Evolutionary conservation across 1,284 basidiomycete species (phyloP), one percentile per base, ranked within the genome.

Genomic region (Cerrena zonata): DNA sequence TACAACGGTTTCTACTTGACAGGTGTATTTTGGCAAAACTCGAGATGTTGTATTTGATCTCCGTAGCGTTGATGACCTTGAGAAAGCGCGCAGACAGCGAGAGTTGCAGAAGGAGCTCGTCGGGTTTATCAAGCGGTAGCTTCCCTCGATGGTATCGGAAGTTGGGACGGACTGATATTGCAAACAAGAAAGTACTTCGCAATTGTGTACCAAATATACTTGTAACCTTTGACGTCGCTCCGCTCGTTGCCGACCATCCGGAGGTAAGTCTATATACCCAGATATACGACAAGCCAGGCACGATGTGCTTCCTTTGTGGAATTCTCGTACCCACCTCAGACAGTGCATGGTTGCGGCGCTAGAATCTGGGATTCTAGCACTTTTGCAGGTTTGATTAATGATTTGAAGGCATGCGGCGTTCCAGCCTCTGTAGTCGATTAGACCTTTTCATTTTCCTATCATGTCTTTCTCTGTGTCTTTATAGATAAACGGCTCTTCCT

Each of bases 1-100:
- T 42, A n/a, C n/a, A n/a, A n/a, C n/a, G n/a, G n/a, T 3, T 42
- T 23, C 23, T 22, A 5, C 26, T 49, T 47, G 41, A 47, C 56
- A 86, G 84, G 95, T 99, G 15, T 98, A 98, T 73, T 98, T 98
- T 72, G 94, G 92, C 51, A 99, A 99, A 74, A 98, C 94, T 41
- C 85, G 90, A 58, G 95, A 99, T 65, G 86, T 99, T 40, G 86
- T 97, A 12, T 89, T 89, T 60, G 91, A 95, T 61, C 75, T 99
- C 48, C 80, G 96, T 43, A 93, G 89, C 56, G 73, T 89, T 22
- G 88, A 91, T 56, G 91, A 94, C 61, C 74, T 96, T 25, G 93
- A 91, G 65, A 85, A 86, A 61, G 85, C 87, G 51, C 79, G 83
- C 53, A 80, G 79, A 65, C 90, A 95, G 66, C 79, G 85, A 52